phyloP scores from a whole-genome alignment of 176 grass and related monocot genomes.

The Cenchrus fungigraminus region DNA sequence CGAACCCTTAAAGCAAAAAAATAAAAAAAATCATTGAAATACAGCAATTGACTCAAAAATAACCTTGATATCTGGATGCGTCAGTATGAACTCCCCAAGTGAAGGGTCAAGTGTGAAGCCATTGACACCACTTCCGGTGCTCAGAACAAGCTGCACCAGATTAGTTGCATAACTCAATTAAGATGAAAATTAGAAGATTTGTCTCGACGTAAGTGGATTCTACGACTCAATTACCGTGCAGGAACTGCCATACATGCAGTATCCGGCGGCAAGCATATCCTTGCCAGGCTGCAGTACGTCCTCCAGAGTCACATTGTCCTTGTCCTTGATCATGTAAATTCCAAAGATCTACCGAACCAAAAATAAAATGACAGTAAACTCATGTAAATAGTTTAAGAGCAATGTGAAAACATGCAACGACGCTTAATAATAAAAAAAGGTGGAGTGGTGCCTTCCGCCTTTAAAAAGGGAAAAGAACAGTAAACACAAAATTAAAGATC shows the following conservation, averaged over 20 bases:
- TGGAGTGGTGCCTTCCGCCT: no score
- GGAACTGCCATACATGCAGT: slow-evolving; percentile 99
- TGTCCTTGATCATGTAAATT: slow-evolving; percentile 83
- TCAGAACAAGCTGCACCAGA: slow-evolving; percentile 75
- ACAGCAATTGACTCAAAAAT: background rate
- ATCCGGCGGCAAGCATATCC: slow-evolving; percentile 91
- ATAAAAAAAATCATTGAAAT: background rate
- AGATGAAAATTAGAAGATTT: background rate
- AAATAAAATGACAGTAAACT: background rate
- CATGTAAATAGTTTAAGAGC: background rate
- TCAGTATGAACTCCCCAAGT: slow-evolving; percentile 98
- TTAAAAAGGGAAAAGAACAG: no score
- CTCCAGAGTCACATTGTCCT: slow-evolving; percentile 59
- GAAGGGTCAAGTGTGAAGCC: slow-evolving; percentile 97
- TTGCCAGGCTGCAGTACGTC: slow-evolving; percentile 91
- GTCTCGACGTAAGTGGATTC: background rate
- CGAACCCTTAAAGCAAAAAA: background rate
- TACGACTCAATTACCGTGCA: slow-evolving; percentile 67
- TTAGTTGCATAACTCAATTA: background rate
- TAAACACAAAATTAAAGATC: no score
- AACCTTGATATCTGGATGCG: slow-evolving; percentile 93
- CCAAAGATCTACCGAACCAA: slow-evolving; percentile 66
- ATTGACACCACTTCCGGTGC: slow-evolving; percentile 87
- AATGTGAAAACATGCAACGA: background rate
- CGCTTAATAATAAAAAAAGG: background rate